Base-by-base conservation (phyloP, 1,284 basidiomycete species). In the Naganishia sp. region DNA sequence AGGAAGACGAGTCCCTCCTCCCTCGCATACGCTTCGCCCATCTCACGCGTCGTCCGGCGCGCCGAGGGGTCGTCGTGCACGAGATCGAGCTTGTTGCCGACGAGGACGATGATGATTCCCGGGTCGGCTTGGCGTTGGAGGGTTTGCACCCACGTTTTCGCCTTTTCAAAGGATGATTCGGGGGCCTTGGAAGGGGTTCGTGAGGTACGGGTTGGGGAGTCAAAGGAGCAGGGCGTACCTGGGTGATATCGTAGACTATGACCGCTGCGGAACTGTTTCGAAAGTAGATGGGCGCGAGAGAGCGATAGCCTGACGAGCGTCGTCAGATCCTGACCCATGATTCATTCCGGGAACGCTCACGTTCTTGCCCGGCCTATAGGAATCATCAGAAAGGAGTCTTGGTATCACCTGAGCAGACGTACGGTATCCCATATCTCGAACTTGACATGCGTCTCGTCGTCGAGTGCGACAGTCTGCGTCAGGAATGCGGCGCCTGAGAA, bases 231-330 rank as follows among this genome's bases (percentile, higher is more conserved):
- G 45, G n/a, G 57, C 76, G 69, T 68, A 77, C 77, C 67, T 94
- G 91, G 17, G 92, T 94, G 65, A 99, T 89, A 79, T 99, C 95
- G 81, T 98, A 99, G 32, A 98, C 94, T 35, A 99, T 95, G 43
- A 98, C 93, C 50, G 94, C 95, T 7, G 95, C 95, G 79, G 98
- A 94, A 11, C 95, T 94, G 74, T 99, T 97, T 75, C 95, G 90
- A 80, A 98, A 99, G 82, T 99, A 99, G 88, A 94, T 95, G 56
- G 92, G 92, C 50, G 92, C 92, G 23, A 81, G 75, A 21, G 76
- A 77, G 68, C 78, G 78, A 71, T 80, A 80, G 7, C 78, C 76
- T 77, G 62, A 6, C 18, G 25, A 23, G 43, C n/a, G 9, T 21
- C 23, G 21, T 60, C 28, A 31, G 18, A 17, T 3, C 39, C 28